These are phyloP conservation scores for Debaryomycetaceae sp. DNA, from an alignment of 1,139 yeast genomes.

Conservation along the genomic window DNA sequence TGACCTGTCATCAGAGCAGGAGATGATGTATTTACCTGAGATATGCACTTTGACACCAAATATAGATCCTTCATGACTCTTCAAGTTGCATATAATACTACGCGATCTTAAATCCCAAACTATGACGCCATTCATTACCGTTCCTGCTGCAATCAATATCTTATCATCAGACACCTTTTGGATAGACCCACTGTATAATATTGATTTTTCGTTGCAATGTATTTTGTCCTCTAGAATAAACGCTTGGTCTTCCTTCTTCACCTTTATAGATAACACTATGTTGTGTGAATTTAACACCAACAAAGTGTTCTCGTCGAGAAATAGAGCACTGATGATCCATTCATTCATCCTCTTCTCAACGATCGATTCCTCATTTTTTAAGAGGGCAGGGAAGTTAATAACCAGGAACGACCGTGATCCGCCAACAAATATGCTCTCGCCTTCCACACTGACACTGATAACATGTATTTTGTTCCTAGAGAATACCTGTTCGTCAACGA, in stretches of 20 bases:
- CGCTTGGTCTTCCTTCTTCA: conserved; percentile 10
- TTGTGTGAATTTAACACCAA: conserved; percentile 81
- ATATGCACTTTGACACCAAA: conserved; percentile 70
- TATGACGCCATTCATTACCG: conserved; percentile 84
- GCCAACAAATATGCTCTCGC: conserved; percentile 43
- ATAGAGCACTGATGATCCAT: conserved; percentile 70
- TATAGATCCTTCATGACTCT: conserved; percentile 86
- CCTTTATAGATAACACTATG: conserved; percentile 50
- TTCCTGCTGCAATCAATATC: conserved; percentile 76
- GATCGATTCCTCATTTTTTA: conserved; percentile 4
- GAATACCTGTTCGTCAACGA: conserved; percentile 50
- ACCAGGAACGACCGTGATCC: conserved; percentile 74
- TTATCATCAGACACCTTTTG: conserved; percentile 38
- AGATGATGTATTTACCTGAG: conserved; percentile 54
- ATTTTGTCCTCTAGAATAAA: conserved; percentile 33
- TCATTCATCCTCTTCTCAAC: conserved; percentile 59
- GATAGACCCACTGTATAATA: conserved; percentile 82
- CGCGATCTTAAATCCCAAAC: conserved; percentile 62
- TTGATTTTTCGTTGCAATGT: conserved; percentile 70
- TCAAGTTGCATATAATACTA: conserved; percentile 50
- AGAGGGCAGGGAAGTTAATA: conserved; percentile 19
- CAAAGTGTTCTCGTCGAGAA: conserved; percentile 33
- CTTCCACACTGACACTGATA: conserved; percentile 39
- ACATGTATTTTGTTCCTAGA: conserved; percentile 77
- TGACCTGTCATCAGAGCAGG: conserved; percentile 94